phyloP scores from a whole-genome alignment of 768 basidiomycete species.

The Boletus reticuloceps region DNA sequence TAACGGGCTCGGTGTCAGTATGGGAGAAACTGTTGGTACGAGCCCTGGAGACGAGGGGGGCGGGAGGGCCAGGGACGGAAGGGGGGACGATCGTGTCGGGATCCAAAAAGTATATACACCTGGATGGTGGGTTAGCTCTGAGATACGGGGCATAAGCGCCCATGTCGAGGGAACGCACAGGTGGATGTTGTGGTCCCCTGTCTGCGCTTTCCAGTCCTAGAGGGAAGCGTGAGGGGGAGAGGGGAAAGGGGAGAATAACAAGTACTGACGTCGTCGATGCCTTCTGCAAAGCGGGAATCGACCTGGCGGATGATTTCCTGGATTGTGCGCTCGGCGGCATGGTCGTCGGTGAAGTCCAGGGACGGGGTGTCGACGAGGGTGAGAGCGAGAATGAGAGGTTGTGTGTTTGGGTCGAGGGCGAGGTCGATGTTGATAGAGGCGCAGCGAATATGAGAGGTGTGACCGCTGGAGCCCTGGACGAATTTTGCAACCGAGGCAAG shows the following conservation, averaged over 20 bases:
- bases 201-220: constrained; percentile 70
- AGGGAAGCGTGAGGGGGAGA: constrained; percentile 18
- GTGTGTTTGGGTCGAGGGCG: constrained; percentile 46
- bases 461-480: constrained; percentile 69
- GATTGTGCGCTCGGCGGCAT: constrained; percentile 59
- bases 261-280: constrained; percentile 70
- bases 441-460: constrained; percentile 69
- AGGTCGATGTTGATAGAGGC: constrained; percentile 71
- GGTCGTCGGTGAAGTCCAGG: constrained; percentile 68
- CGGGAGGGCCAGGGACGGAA: constrained; percentile 61
- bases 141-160: constrained; percentile 29
- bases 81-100: constrained; percentile 78
- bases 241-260: constrained; percentile 16
- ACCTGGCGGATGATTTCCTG: constrained; percentile 69
- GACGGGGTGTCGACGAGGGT: constrained; percentile 82
- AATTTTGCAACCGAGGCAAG: constrained; percentile 79
- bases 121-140: constrained; percentile 33
- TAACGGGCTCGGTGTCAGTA: constrained; percentile 70
- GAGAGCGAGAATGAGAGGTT: constrained; percentile 53
- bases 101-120: constrained; percentile 87
- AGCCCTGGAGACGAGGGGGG: constrained; percentile 63
- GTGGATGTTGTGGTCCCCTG: constrained; percentile 77
- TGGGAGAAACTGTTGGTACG: constrained; percentile 73
- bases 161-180: constrained; percentile 48
- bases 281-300: constrained; percentile 71